phyloP scores from a whole-genome alignment of 2,329 filamentous ascomycete genomes.

The Colletotrichum tabaci region DNA sequence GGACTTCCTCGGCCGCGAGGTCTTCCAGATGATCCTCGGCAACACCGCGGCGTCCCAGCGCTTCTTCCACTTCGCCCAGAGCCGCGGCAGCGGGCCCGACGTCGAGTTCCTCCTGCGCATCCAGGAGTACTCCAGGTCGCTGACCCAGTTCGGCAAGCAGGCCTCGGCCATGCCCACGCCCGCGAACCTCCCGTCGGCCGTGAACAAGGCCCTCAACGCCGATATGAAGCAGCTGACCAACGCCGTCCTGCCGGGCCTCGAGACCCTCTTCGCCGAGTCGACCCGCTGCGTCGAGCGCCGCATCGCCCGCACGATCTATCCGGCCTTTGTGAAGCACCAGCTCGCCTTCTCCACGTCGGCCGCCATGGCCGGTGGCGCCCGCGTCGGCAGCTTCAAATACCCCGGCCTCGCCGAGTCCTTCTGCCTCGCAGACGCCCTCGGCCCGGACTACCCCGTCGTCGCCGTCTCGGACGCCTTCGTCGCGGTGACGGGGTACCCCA shows the following conservation, averaged over 20 bases:
- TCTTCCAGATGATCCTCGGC: constrained; percentile 65
- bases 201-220: constrained; percentile 59
- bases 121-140: constrained; percentile 60
- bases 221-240: constrained; percentile 63
- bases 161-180: constrained; percentile 58
- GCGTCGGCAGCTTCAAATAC: constrained; percentile 54
- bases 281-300: constrained; percentile 61
- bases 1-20: constrained; percentile 65
- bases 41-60: constrained; percentile 63
- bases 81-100: constrained; percentile 62
- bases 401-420: constrained; percentile 72
- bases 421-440: constrained; percentile 67
- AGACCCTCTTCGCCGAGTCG: constrained; percentile 60
- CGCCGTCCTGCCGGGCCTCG: constrained; percentile 61
- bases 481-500: constrained; percentile 64
- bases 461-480: constrained; percentile 67
- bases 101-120: constrained; percentile 67
- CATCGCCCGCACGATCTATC: constrained; percentile 63
- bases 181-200: constrained; percentile 57
- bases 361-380: constrained; percentile 57
- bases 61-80: constrained; percentile 65
- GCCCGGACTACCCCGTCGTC: constrained; percentile 65
- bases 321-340: constrained; percentile 67
- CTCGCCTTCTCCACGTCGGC: constrained; percentile 61
- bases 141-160: constrained; percentile 61